phyloP scores from a whole-genome alignment of 495 filamentous ascomycete genomes.

The Alectoria sarmentosa region DNA sequence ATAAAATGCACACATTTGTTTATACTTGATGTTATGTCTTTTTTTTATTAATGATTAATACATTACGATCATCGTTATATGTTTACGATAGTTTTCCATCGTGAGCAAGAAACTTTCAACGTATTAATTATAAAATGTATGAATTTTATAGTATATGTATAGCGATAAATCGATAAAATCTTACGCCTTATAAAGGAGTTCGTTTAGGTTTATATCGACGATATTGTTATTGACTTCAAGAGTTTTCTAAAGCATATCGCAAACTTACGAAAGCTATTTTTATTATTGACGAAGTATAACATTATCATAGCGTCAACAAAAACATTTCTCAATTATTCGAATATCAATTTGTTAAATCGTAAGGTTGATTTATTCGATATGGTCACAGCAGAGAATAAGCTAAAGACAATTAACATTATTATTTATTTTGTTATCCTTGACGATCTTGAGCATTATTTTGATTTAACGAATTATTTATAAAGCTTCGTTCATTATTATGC shows the following conservation, averaged over 20 bases:
- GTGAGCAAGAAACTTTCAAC: conserved; percentile 21
- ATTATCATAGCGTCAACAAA: neutral
- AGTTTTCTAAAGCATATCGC: neutral
- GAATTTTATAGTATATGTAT: conserved; percentile 15
- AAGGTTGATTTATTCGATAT: too few species aligned
- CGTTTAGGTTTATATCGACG: neutral
- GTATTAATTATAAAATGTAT: conserved; percentile 18
- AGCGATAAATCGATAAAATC: conserved; percentile 4
- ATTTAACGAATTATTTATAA: conserved; percentile 17
- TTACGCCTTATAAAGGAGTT: neutral
- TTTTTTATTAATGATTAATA: conserved; percentile 21
- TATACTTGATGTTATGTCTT: neutral
- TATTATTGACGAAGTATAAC: neutral
- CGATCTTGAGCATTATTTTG: conserved; percentile 18
- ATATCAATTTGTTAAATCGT: neutral
- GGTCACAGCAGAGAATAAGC: neutral
- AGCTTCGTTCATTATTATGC: conserved; percentile 11
- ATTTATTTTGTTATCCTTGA: neutral
- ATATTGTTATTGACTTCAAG: neutral
- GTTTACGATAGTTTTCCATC: conserved; percentile 11
- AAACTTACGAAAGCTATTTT: neutral
- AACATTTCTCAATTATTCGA: neutral
- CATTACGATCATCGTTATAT: neutral
- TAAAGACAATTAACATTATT: neutral
- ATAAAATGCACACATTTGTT: neutral